Conservation (phyloP, 2,329 filamentous ascomycete genomes). For the Diplodia intermedia region DNA sequence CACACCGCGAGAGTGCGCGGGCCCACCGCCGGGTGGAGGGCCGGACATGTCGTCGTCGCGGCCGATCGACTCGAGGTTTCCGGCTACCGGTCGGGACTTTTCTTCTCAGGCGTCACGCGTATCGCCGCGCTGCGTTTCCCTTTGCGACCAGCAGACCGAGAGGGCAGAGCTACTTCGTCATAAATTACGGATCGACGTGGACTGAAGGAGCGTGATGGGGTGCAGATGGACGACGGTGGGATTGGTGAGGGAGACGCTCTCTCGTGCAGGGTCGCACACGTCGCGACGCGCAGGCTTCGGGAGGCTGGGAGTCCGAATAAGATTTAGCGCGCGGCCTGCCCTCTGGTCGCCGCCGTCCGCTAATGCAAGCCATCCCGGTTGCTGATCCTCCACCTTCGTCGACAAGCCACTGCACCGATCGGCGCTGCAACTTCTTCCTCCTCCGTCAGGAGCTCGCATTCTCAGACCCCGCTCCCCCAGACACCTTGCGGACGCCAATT, state of each 20-base stretch:
- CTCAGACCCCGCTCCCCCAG: constrained; percentile 14
- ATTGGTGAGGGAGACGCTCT: background rate
- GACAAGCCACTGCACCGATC: constrained; percentile 18
- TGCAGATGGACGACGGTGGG: constrained; percentile 2
- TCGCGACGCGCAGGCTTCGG: constrained; percentile 13
- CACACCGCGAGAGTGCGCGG: constrained; percentile 44
- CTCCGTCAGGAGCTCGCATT: background rate
- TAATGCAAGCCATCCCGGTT: constrained; percentile 22
- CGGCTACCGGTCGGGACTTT: constrained; percentile 7
- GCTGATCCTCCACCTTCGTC: constrained; percentile 28
- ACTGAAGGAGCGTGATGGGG: background rate
- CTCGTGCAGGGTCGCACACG: constrained; percentile 10
- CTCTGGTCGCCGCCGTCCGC: constrained; percentile 18
- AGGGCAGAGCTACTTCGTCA: background rate
- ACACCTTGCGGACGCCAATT: background rate
- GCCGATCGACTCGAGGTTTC: constrained; percentile 38
- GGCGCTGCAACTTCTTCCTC: constrained; percentile 5
- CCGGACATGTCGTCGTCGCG: constrained; percentile 43
- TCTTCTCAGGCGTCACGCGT: constrained; percentile 37
- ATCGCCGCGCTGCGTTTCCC: constrained; percentile 37
- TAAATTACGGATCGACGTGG: background rate
- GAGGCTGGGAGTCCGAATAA: constrained; percentile 24
- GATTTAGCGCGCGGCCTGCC: constrained; percentile 30
- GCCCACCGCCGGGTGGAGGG: constrained; percentile 44
- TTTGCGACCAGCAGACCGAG: constrained; percentile 8